These are phyloP conservation scores for Phytophthora fragariae DNA, from an alignment of 352 stramenopile genomes.

Conservation along the genomic window DNA sequence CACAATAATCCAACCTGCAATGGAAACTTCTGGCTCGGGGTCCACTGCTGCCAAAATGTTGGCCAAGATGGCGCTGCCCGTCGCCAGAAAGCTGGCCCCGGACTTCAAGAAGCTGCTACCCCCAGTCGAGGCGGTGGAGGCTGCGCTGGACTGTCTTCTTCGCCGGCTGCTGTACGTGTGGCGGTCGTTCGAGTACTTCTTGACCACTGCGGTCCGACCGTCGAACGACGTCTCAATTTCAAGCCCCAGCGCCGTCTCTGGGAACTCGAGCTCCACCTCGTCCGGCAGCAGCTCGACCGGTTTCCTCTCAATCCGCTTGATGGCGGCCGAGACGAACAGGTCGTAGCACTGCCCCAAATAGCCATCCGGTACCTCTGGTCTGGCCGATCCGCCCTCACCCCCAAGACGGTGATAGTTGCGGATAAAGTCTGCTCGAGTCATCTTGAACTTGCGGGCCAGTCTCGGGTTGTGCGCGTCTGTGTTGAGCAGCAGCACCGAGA, in stretches of 20 bases:
- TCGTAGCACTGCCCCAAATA: conserved; percentile 75
- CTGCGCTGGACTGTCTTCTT: conserved; percentile 29
- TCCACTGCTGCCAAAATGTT: conserved; percentile 33
- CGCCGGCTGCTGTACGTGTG: conserved; percentile 56
- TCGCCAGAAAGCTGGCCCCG: conserved; percentile 31
- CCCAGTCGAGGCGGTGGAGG: conserved; percentile 11
- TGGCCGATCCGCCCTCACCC: conserved; percentile 36
- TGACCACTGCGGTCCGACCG: conserved; percentile 69
- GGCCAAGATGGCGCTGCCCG: conserved; percentile 31
- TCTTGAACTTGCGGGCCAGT: conserved; percentile 73
- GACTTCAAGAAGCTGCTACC: conserved; percentile 31
- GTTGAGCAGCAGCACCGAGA: conserved; percentile 83
- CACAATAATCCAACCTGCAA: conserved; percentile 71
- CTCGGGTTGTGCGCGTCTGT: conserved; percentile 83
- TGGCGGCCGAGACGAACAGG: conserved; percentile 62
- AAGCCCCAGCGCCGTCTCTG: conserved; percentile 56
- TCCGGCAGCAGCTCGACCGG: conserved; percentile 45
- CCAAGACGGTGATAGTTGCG: conserved; percentile 74
- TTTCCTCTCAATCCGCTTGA: conserved; percentile 72
- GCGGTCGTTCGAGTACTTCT: conserved; percentile 53
- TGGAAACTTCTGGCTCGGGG: conserved; percentile 35
- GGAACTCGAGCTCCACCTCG: conserved; percentile 78
- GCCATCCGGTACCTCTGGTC: conserved; percentile 45
- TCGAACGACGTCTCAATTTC: conserved; percentile 87
- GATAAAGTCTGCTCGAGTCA: conserved; percentile 78